Evolutionary conservation across 106 monocot species (phyloP).

Genomic region (Allium fistulosum): DNA sequence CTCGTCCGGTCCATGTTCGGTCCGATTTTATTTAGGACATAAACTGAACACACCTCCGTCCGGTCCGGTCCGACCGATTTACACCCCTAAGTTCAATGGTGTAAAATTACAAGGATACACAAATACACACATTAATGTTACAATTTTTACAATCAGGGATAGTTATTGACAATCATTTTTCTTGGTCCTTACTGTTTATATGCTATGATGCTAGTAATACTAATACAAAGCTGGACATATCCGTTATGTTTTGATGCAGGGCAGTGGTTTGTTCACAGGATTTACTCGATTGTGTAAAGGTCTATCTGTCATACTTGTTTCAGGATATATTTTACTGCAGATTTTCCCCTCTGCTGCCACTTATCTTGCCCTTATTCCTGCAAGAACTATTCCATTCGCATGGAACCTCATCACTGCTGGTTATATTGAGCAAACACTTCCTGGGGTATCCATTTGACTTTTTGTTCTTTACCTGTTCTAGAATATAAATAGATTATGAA

Average conservation of each 20-base stretch:
- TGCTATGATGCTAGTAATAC: not conserved
- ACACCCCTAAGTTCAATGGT: too few relatives aligned
- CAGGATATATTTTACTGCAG: conserved; percentile 55
- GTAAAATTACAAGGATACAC: too few relatives aligned
- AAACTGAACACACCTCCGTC: too few relatives aligned
- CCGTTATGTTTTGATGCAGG: conserved; percentile 25
- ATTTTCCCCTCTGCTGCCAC: conserved; percentile 54
- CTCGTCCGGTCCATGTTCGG: too few relatives aligned
- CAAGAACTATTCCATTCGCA: conserved; percentile 89
- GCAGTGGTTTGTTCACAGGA: conserved; percentile 48
- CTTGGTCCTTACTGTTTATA: too few relatives aligned
- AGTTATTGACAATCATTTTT: too few relatives aligned
- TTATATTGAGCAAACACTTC: conserved; percentile 79
- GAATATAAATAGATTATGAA: not conserved
- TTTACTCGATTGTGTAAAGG: conserved; percentile 87
- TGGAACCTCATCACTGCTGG: conserved; percentile 96
- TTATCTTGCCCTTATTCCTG: conserved; percentile 85
- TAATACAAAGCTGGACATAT: too few relatives aligned
- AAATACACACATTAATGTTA: too few relatives aligned
- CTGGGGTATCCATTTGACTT: conserved; percentile 42
- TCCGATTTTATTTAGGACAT: too few relatives aligned
- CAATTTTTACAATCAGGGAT: too few relatives aligned
- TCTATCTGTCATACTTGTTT: conserved; percentile 58
- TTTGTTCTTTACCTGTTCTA: not conserved
- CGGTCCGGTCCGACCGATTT: too few relatives aligned